Percentiles rank a stretch among this genome's conserved stretches.
These are phyloP conservation scores for Violaceomyces palustris DNA, from an alignment of 1,284 basidiomycete species.

Conservation along the genomic window DNA sequence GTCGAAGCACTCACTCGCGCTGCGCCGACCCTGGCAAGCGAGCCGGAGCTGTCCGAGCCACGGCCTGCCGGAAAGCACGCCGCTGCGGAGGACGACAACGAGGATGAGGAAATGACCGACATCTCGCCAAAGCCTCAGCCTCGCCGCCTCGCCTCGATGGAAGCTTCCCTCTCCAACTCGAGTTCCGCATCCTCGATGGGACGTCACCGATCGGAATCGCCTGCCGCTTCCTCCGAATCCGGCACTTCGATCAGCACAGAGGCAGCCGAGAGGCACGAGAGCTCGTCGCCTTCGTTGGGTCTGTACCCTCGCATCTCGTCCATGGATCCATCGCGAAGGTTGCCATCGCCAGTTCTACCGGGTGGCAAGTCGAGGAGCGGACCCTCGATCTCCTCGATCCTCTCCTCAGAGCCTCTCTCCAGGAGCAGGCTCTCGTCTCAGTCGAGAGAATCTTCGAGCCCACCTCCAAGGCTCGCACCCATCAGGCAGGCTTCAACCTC, in stretches of 20 bases:
- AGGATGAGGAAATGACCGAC: slow-evolving; percentile 17
- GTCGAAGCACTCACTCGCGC: slow-evolving; percentile 48
- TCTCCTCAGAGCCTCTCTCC: too few relatives aligned
- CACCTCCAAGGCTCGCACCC: not conserved
- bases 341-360: slow-evolving; percentile 18
- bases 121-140: not conserved
- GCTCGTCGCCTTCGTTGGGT: slow-evolving; percentile 21
- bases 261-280: slow-evolving; percentile 7
- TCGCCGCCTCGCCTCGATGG: not conserved
- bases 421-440: slow-evolving; percentile 3
- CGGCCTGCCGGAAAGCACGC: slow-evolving; percentile 3
- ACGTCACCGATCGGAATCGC: too few relatives aligned
- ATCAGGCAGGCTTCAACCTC: slow-evolving; percentile 10
- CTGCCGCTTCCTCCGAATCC: slow-evolving; percentile 17
- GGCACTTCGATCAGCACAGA: slow-evolving; percentile 5
- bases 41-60: not conserved
- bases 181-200: too few relatives aligned
- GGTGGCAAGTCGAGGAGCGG: not conserved
- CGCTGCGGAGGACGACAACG: slow-evolving; percentile 12
- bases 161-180: not conserved
- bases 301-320: slow-evolving; percentile 27
- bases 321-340: slow-evolving; percentile 10
- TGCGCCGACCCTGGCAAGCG: slow-evolving; percentile 15
- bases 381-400: slow-evolving; percentile 17
- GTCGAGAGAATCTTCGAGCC: slow-evolving; percentile 1